phyloP scores from a whole-genome alignment of 2,329 filamentous ascomycete genomes.

The Cordyceps farinosa region DNA sequence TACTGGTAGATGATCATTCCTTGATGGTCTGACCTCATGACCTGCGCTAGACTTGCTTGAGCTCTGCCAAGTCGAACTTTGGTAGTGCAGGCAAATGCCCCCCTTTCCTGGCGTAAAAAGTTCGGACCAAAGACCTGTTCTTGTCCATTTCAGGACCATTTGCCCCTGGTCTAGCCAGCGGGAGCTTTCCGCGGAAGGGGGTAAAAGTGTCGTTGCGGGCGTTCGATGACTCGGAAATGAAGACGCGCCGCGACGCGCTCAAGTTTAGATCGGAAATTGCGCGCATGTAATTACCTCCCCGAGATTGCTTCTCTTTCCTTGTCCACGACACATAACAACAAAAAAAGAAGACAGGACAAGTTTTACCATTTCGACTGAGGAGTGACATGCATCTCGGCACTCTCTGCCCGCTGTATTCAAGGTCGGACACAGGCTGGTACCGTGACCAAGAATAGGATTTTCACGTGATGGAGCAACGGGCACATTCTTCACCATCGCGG shows the following conservation, averaged over 20 bases:
- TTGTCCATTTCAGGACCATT: neutral
- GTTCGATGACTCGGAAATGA: conserved; percentile 1
- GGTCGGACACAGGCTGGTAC: neutral
- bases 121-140: neutral
- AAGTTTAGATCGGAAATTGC: neutral
- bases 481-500: neutral
- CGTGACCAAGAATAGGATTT: conserved; percentile 8
- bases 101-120: neutral
- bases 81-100: neutral
- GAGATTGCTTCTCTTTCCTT: neutral
- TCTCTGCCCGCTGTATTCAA: neutral
- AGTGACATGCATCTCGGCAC: too few species aligned
- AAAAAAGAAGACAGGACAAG: neutral
- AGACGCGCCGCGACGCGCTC: conserved; percentile 6
- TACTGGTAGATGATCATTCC: neutral
- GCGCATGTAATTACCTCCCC: neutral
- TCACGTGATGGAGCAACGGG: conserved; percentile 5
- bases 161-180: conserved; percentile 3
- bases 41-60: neutral
- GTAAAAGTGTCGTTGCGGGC: neutral
- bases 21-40: neutral
- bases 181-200: neutral
- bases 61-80: neutral
- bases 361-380: too few species aligned
- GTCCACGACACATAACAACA: neutral